These are phyloP conservation scores for Prosopis cineraria DNA, from an alignment of 306 rosid genomes.

Conservation along the genomic window DNA sequence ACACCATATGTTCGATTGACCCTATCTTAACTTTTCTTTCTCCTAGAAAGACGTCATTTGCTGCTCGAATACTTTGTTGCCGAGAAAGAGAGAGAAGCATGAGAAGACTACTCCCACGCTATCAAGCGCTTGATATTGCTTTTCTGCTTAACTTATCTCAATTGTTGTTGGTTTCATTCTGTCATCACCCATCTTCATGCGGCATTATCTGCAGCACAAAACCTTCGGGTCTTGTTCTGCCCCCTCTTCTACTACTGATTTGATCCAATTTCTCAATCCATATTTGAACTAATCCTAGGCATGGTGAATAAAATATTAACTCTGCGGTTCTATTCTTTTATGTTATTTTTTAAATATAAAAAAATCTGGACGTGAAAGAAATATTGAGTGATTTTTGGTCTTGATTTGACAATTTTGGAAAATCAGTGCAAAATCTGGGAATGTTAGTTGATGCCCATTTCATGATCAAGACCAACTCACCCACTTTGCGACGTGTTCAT, in stretches of 20 bases:
- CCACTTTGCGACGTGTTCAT: slow-evolving; percentile 29
- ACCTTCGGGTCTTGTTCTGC: slow-evolving; percentile 15
- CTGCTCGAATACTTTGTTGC: not conserved
- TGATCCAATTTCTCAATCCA: slow-evolving; percentile 1
- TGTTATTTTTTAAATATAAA: not conserved
- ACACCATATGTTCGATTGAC: not conserved
- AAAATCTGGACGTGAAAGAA: not conserved
- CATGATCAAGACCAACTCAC: slow-evolving; percentile 33
- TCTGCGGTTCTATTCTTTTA: not conserved
- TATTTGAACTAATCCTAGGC: not conserved
- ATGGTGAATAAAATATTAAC: not conserved
- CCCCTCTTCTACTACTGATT: not conserved
- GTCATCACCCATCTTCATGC: slow-evolving; percentile 1
- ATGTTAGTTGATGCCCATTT: slow-evolving; percentile 42
- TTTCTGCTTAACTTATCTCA: slow-evolving; percentile 9
- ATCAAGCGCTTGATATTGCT: not conserved
- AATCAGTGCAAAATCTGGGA: slow-evolving; percentile 30
- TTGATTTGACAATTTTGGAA: slow-evolving; percentile 4
- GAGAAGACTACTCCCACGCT: slow-evolving; percentile 9
- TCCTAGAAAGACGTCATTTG: not conserved
- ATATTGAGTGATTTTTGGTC: not conserved
- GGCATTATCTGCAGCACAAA: slow-evolving; percentile 7
- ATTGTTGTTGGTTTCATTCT: not conserved
- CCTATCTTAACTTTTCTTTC: not conserved
- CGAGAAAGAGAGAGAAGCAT: not conserved